Evolutionary conservation across 768 basidiomycete genomes (phyloP), one percentile per base, ranked within the genome.

Genomic region (Rhodotorula sphaerocarpa): DNA sequence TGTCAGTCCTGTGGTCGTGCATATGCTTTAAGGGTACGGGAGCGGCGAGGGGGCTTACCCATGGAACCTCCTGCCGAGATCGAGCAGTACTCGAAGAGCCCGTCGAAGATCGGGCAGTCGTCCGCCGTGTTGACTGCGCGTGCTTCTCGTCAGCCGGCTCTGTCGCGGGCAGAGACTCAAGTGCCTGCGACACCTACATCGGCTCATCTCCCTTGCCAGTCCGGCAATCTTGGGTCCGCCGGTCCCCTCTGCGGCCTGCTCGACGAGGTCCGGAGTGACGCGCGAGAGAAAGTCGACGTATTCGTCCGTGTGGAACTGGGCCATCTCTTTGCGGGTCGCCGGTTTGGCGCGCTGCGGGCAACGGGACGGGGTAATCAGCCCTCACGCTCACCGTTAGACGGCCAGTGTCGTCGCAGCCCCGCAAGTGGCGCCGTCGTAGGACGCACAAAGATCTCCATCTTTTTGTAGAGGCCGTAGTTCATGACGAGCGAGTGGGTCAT

Each of bases 401-500:
- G 48, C 10, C 7, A 31, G 43, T 47, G 3, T n/a, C 21, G 2
- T 18, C 34, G 23, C 20, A 9, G 21, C 36, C 21, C 5, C 44
- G 30, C 53, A 33, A 21, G 7, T 43, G 18, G n/a, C n/a, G n/a
- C n/a, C n/a, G n/a, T n/a, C 36, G 9, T 15, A 30, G 21, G 30
- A 80, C 95, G 71, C 73, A 96, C 95, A 71, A 96, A 99, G 69
- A 99, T 99, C 76, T 99, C 95, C 95, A 99, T 99, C 78, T 91
- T 91, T 78, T 96, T 96, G 79, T 99, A 99, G 23, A 99, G 78
- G 25, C 92, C 91, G 75, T 96, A 96, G 55, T 97, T 99, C 95
- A 99, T 99, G 59, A 99, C 95, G 55, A 99, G 80, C 16, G 92
- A 92, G 77, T 99, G 95, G 74, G 92, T 96, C 95, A 99, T 99